Conservation (phyloP, 2,329 filamentous ascomycete species). For the Aureobasidium zeae region DNA sequence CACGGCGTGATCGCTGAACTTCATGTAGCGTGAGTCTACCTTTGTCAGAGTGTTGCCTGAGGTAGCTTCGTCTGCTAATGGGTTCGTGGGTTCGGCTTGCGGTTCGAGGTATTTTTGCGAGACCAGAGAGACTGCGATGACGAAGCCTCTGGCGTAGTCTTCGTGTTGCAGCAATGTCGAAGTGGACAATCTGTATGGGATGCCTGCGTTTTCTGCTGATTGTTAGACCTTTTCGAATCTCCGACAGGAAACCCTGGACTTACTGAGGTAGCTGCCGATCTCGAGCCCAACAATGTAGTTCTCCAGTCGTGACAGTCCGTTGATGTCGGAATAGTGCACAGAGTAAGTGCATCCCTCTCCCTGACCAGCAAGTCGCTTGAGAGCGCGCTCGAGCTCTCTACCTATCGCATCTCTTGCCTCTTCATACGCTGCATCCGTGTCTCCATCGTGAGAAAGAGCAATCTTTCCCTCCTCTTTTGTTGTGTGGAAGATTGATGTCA, state of each 20-base stretch:
- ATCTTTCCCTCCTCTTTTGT: slow-evolving; percentile 26
- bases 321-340: slow-evolving; percentile 30
- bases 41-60: slow-evolving; percentile 13
- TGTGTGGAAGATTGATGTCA: slow-evolving; percentile 25
- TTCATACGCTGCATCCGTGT: slow-evolving; percentile 22
- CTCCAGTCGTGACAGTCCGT: slow-evolving; percentile 29
- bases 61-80: slow-evolving; percentile 9
- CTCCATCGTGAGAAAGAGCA: slow-evolving; percentile 23
- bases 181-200: slow-evolving; percentile 27
- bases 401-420: slow-evolving; percentile 27
- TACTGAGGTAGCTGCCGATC: slow-evolving; percentile 26
- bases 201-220: slow-evolving; percentile 22
- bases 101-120: slow-evolving; percentile 23
- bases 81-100: slow-evolving; percentile 19
- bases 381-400: slow-evolving; percentile 24
- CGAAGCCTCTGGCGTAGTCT: slow-evolving; percentile 26
- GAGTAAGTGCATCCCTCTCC: slow-evolving; percentile 23
- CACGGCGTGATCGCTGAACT: slow-evolving; percentile 25
- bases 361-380: slow-evolving; percentile 21
- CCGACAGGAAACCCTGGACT: slow-evolving; percentile 2
- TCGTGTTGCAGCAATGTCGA: slow-evolving; percentile 27
- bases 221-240: background rate
- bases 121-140: slow-evolving; percentile 26
- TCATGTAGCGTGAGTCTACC: slow-evolving; percentile 20
- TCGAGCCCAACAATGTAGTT: slow-evolving; percentile 30